A percentile compares a stretch with the other conserved stretches of the same genome.
Conservation (phyloP, 768 basidiomycete species). For the Hebeloma cylindrosporum region DNA sequence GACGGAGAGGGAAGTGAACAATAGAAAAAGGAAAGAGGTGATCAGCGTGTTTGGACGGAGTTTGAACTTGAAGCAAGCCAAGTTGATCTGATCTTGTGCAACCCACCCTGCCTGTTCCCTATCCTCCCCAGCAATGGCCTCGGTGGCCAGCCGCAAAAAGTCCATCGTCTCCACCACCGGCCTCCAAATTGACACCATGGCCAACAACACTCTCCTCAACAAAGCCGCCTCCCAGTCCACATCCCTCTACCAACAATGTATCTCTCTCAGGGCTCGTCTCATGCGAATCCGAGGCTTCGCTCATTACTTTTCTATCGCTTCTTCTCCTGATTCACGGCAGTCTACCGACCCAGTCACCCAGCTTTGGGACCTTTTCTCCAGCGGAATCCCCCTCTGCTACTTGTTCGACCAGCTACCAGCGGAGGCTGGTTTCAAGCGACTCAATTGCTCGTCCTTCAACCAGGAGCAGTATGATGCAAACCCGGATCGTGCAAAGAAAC, state of each 20-base stretch:
- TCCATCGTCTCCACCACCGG: conserved; percentile 66
- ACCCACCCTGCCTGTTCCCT: conserved; percentile 16
- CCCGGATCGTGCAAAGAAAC: conserved; percentile 86
- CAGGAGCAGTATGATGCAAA: conserved; percentile 61
- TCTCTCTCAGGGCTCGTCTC: conserved; percentile 71
- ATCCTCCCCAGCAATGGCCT: conserved; percentile 41
- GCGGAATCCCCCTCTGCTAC: conserved; percentile 92
- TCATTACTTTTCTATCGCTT: conserved; percentile 64
- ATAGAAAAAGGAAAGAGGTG: conserved; percentile 14
- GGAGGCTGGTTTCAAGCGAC: conserved; percentile 57
- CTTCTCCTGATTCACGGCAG: conserved; percentile 59
- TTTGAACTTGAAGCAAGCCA: conserved; percentile 24
- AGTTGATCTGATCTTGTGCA: conserved; percentile 24
- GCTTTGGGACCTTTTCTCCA: conserved; percentile 91
- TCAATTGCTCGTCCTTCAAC: conserved; percentile 66
- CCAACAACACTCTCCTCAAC: conserved; percentile 86
- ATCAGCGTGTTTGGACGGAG: conserved; percentile 22
- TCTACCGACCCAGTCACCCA: conserved; percentile 92
- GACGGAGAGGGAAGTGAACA: conserved; percentile 12
- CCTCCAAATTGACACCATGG: conserved; percentile 70
- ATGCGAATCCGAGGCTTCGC: conserved; percentile 75
- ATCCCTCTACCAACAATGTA: conserved; percentile 92
- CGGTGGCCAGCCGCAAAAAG: conserved; percentile 74
- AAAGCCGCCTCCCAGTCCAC: conserved; percentile 85
- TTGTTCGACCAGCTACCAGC: conserved; percentile 89